These are phyloP conservation scores for Lactuca saligna DNA, from an alignment of 129 eudicot genomes.

Conservation along the genomic window DNA sequence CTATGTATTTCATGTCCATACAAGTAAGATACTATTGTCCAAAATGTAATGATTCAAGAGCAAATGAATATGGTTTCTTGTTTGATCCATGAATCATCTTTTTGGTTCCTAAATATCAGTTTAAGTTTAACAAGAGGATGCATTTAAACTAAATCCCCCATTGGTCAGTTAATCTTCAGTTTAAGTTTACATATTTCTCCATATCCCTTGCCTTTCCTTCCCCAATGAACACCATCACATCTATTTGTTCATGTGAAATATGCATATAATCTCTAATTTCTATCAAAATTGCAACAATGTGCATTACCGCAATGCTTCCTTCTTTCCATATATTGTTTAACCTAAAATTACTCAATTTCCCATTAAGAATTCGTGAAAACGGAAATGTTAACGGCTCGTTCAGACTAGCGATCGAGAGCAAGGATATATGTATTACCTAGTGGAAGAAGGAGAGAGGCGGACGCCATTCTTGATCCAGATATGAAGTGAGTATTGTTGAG, in stretches of 20 bases:
- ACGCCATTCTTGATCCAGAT: conserved; percentile 30
- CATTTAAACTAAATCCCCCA: neutral
- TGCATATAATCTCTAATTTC: too few species aligned
- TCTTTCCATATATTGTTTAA: neutral
- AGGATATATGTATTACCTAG: conserved; percentile 28
- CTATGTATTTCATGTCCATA: neutral
- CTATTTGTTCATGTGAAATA: too few species aligned
- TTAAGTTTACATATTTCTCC: neutral
- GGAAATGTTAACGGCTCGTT: neutral
- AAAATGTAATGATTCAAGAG: neutral
- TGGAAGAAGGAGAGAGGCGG: conserved; percentile 34
- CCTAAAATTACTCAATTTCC: conserved; percentile 5
- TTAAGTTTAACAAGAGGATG: neutral
- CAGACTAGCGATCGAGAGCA: neutral
- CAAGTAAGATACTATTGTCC: neutral
- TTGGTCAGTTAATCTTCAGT: neutral
- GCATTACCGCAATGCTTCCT: neutral
- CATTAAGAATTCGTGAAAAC: conserved; percentile 2
- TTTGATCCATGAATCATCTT: conserved; percentile 15
- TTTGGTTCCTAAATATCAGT: neutral
- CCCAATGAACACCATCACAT: neutral
- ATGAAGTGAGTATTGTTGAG: conserved; percentile 1
- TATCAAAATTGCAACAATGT: neutral
- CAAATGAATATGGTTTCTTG: conserved; percentile 16
- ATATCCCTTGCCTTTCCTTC: conserved; percentile 1